Evolutionary conservation across 1,284 basidiomycete genomes (phyloP).

Genomic region (Ustilago shanxiensis): DNA sequence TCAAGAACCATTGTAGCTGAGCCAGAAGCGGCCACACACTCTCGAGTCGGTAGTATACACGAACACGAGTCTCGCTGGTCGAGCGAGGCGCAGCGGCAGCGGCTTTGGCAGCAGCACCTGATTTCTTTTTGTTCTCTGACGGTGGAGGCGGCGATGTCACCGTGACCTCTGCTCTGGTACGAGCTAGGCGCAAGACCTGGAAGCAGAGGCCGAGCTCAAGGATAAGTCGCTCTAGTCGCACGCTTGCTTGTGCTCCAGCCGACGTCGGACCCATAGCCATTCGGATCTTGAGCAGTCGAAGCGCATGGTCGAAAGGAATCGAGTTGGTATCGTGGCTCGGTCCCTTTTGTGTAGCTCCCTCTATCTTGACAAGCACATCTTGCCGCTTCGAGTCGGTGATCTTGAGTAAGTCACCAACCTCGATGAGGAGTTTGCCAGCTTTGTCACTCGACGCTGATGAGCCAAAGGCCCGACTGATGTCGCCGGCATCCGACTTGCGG

Average conservation of each 20-base stretch:
- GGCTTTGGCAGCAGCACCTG: slow-evolving; percentile 13
- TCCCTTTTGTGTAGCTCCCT: slow-evolving; percentile 39
- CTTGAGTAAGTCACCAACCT: slow-evolving; percentile 38
- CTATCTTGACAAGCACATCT: slow-evolving; percentile 43
- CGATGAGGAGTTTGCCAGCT: slow-evolving; percentile 19
- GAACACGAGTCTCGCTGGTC: slow-evolving; percentile 12
- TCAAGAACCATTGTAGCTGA: slow-evolving; percentile 47
- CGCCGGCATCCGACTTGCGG: slow-evolving; percentile 35
- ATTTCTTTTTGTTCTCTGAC: slow-evolving; percentile 35
- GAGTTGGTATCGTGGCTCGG: slow-evolving; percentile 41
- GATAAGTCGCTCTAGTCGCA: slow-evolving; percentile 22
- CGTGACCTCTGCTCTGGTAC: slow-evolving; percentile 25
- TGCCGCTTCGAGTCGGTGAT: slow-evolving; percentile 48
- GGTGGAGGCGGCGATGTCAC: slow-evolving; percentile 1
- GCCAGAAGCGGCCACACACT: slow-evolving; percentile 48
- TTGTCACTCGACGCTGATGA: background rate
- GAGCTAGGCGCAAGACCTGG: slow-evolving; percentile 33
- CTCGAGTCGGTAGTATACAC: slow-evolving; percentile 48
- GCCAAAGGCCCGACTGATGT: slow-evolving; percentile 27
- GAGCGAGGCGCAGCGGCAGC: background rate
- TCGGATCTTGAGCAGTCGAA: slow-evolving; percentile 48
- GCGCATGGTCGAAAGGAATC: slow-evolving; percentile 35
- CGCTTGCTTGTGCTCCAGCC: background rate
- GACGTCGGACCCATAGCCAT: slow-evolving; percentile 21
- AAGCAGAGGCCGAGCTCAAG: slow-evolving; percentile 39